These are phyloP conservation scores for Hondaea fermentalgiana DNA, from an alignment of 108 stramenopile species.

Conservation along the genomic window DNA sequence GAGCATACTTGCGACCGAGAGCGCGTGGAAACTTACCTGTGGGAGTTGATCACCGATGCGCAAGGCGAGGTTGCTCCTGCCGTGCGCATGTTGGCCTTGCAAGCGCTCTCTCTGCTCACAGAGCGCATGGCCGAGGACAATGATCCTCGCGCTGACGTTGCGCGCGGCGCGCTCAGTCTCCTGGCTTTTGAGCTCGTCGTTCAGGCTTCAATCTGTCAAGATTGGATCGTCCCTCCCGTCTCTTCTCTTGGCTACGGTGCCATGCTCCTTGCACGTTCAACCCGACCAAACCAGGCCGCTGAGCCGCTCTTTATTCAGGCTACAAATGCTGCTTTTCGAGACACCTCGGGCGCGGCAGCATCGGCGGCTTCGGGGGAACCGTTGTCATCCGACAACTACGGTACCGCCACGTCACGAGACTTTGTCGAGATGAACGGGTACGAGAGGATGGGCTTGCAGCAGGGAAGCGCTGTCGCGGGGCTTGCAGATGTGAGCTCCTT, in stretches of 20 bases:
- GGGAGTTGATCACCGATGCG: neutral
- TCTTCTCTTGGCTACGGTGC: neutral
- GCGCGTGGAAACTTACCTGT: neutral
- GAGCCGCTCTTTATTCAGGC: neutral
- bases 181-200: neutral
- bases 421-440: no score
- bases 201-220: neutral
- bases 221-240: neutral
- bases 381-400: no score
- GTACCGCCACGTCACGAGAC: no score
- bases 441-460: no score
- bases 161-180: neutral
- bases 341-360: neutral
- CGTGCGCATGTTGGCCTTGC: neutral
- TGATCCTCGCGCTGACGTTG: neutral
- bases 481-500: neutral
- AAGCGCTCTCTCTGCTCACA: neutral
- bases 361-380: no score
- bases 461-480: neutral
- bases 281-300: neutral
- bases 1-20: neutral
- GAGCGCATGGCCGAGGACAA: neutral
- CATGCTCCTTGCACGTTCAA: neutral
- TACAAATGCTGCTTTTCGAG: neutral
- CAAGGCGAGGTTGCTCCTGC: neutral